Evolutionary conservation across 2,329 filamentous ascomycete species (phyloP).

Genomic region (Xylaria arbuscula): DNA sequence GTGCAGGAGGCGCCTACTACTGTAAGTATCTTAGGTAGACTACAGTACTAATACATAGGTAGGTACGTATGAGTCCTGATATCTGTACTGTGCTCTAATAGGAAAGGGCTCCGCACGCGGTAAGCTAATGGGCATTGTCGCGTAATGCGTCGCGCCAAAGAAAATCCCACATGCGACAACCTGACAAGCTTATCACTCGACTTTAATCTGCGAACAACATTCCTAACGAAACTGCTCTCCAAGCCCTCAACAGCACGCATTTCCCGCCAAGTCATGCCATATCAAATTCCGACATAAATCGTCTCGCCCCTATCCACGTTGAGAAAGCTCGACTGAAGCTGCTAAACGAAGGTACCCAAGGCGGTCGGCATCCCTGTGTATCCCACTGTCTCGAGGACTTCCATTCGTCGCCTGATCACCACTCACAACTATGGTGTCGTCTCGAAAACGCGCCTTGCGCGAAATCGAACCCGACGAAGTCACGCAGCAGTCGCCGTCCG

Average conservation of each 20-base stretch:
- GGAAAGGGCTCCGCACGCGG: conserved; percentile 26
- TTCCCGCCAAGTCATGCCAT: conserved; percentile 29
- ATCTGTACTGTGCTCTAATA: conserved; percentile 15
- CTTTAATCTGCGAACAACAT: conserved; percentile 11
- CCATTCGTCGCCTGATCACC: conserved; percentile 16
- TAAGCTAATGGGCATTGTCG: conserved; percentile 22
- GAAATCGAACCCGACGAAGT: conserved; percentile 53
- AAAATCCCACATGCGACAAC: conserved; percentile 40
- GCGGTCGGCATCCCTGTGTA: conserved; percentile 9
- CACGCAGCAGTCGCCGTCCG: conserved; percentile 41
- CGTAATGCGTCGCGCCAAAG: conserved; percentile 41
- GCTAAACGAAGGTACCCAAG: not conserved
- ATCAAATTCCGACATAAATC: conserved; percentile 11
- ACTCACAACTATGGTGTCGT: conserved; percentile 55
- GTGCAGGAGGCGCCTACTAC: no score
- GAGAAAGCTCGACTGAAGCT: conserved; percentile 7
- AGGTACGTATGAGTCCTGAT: not conserved
- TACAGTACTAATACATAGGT: no score
- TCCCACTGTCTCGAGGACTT: conserved; percentile 7
- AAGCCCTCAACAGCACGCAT: conserved; percentile 1
- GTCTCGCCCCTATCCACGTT: conserved; percentile 17
- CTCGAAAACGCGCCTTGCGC: conserved; percentile 61
- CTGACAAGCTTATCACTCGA: conserved; percentile 21
- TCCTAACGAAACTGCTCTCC: not conserved
- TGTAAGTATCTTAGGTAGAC: no score